Evolutionary conservation across 495 filamentous ascomycete genomes (phyloP), one percentile per base, ranked within the genome.

Genomic region (Wilcoxina mikolae): DNA sequence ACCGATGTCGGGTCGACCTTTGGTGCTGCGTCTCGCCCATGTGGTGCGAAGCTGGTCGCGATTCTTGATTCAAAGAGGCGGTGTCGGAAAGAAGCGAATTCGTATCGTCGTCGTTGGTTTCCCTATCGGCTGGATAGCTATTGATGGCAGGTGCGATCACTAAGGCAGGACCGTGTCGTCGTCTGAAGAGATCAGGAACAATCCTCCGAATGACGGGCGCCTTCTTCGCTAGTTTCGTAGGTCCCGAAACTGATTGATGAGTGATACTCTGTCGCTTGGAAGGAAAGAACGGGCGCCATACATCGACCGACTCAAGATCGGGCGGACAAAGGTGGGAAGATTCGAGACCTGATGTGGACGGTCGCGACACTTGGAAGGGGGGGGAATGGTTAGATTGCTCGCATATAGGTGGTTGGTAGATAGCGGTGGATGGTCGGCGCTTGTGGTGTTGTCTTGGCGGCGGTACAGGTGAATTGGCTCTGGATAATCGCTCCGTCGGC

Each of bases 401-500:
- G 29, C 31, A 26, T 38, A 5, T 26, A 35, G 57, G 41, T 26
- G 54, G 46, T 59, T 53, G 64, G 60, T 64, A 60, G 61, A 55
- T 43, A 24, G 61, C 62, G 5, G 62, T 64, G 28, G 55, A 60
- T 28, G 61, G 61, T 49, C 60, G 60, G 44, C 59, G 35, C 51
- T 39, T 52, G 12, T 52, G 60, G 45, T 39, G 51, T 25, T 62
- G 60, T 51, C 62, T 65, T 65, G 62, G 61, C 61, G 28, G 35
- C 51, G 46, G 47, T 52, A 33, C 46, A 45, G 58, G 46, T n/a
- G 54, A 46, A 55, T 49, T 53, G 29, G 52, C 47, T 35, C 39
- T 44, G 55, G 70, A 68, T 65, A 65, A 71, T 55, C 75, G 73
- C 28, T 80, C 73, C 42, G 88, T 84, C 11, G 79, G 73, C 42